Percentiles rank a stretch among this genome's conserved stretches.
Evolutionary conservation across 177 flowering plant species (phyloP).

Genomic region (Tripterygium wilfordii): DNA sequence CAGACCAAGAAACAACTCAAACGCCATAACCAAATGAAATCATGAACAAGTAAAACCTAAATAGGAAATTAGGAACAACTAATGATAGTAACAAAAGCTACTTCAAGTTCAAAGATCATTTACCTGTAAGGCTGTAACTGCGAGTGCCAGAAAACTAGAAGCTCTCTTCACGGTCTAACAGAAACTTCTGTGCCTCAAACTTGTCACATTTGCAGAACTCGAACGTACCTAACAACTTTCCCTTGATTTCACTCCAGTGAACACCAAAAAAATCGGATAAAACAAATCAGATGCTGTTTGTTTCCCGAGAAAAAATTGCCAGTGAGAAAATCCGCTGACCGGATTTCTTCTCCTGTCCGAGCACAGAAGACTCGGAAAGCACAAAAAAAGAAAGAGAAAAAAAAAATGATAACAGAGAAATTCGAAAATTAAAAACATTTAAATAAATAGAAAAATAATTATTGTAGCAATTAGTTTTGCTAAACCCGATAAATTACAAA

Average conservation of each 20-base stretch:
- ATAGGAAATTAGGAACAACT: neutral
- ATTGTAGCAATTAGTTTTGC: conserved; percentile 9
- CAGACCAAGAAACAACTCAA: neutral
- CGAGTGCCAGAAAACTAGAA: neutral
- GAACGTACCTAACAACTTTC: neutral
- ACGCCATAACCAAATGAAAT: neutral
- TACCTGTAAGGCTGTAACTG: neutral
- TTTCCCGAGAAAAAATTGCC: conserved; percentile 7
- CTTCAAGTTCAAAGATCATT: conserved; percentile 1
- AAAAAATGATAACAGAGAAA: neutral
- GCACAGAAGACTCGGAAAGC: neutral
- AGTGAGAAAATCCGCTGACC: neutral
- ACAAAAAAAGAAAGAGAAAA: conserved; percentile 1
- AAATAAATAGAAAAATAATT: neutral
- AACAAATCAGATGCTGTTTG: conserved; percentile 4
- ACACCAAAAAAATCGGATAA: neutral
- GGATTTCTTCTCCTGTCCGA: conserved; percentile 8
- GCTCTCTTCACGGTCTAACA: neutral
- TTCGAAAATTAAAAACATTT: neutral
- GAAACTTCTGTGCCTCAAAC: neutral
- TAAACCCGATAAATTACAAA: conserved; percentile 20
- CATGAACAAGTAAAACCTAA: neutral
- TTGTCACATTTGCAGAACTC: conserved; percentile 11
- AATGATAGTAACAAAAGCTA: neutral
- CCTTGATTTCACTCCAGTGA: neutral